These are phyloP conservation scores for Penicillium frequentans DNA, from an alignment of 2,329 filamentous ascomycete genomes.

Conservation along the genomic window DNA sequence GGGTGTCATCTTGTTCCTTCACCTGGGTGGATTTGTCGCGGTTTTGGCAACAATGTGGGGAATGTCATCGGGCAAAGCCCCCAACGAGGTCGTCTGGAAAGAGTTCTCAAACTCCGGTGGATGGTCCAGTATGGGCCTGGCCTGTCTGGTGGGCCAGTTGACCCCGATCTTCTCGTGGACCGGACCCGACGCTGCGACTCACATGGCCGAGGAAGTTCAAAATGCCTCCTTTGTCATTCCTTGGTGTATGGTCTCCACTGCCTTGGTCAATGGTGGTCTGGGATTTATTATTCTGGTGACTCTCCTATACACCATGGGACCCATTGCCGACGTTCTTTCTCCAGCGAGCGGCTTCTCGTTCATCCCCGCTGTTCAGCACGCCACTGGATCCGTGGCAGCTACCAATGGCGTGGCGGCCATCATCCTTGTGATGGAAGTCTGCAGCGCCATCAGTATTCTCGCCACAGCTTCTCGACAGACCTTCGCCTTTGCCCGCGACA, in stretches of 20 bases:
- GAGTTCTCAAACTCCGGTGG: conserved; percentile 38
- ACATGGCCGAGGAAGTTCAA: conserved; percentile 52
- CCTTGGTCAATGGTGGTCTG: conserved; percentile 49
- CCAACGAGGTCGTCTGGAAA: conserved; percentile 33
- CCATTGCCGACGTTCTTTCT: conserved; percentile 39
- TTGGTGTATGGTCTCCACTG: conserved; percentile 48
- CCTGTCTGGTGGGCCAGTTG: conserved; percentile 40
- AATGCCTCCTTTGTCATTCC: conserved; percentile 51
- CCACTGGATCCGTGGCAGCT: conserved; percentile 43
- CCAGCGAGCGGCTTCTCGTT: conserved; percentile 50
- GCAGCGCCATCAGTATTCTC: conserved; percentile 34
- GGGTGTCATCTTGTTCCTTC: conserved; percentile 51
- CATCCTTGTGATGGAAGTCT: conserved; percentile 40
- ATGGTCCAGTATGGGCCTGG: conserved; percentile 39
- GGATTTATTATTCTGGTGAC: conserved; percentile 50
- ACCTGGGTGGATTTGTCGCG: conserved; percentile 48
- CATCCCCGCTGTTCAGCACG: conserved; percentile 52
- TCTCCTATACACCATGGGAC: conserved; percentile 45
- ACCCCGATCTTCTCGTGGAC: conserved; percentile 29
- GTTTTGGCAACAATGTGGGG: conserved; percentile 40
- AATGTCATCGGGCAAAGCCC: conserved; percentile 23
- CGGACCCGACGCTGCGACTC: conserved; percentile 35
- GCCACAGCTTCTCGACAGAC: conserved; percentile 37
- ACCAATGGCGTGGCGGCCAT: conserved; percentile 51
- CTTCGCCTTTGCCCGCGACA: conserved; percentile 48